Base-by-base conservation (phyloP, 352 stramenopile genomes). In the Pythium guiyangense region DNA sequence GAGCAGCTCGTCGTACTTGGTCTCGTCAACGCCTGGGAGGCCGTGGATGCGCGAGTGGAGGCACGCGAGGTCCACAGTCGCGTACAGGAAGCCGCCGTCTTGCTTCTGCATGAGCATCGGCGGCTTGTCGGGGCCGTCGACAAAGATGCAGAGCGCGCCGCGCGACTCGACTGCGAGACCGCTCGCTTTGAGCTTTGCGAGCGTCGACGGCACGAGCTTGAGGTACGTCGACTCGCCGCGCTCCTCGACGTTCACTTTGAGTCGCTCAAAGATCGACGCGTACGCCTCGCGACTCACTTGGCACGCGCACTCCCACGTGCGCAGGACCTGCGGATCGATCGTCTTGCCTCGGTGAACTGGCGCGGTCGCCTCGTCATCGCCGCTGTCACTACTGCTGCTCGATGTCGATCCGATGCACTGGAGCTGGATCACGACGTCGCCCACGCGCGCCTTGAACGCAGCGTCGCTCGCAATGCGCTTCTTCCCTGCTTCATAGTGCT, bases 101-200 rank as follows among this genome's bases (percentile, higher is more conserved):
- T 84, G 63, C 63, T 92, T 94, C 42, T 81, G 79, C 37, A 94
- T 72, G n/a, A 94, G 59, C 79, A 94, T 91, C 0, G 85, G 82
- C 15, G 82, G 72, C 29, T 90, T 90, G 49, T 90, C 70, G 0
- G 59, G 69, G 0, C 81, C 81, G 37, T 91, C 77, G 10, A 92
- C 64, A 52, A 94, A 94, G 29, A 91, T 73, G 2, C 81, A 86
- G 6, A 91, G 55, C 22, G 84, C 84, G 17, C 81, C 84, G 29
- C 75, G 78, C 1, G 81, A 90, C 42, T 71, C 55, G 2, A 85
- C 70, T 0, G 77, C 77, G 8, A 91, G 48, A 0, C 83, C 79
- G 18, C 50, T 64, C 3, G 67, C 48, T 58, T 79, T 59, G 49
- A 93, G 69, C 42, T 71, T 57, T 2, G 71, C 31, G 15, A 92